phyloP scores from a whole-genome alignment of 202 grass and related monocot species.

The Bolboschoenoplectus hybrid region DNA sequence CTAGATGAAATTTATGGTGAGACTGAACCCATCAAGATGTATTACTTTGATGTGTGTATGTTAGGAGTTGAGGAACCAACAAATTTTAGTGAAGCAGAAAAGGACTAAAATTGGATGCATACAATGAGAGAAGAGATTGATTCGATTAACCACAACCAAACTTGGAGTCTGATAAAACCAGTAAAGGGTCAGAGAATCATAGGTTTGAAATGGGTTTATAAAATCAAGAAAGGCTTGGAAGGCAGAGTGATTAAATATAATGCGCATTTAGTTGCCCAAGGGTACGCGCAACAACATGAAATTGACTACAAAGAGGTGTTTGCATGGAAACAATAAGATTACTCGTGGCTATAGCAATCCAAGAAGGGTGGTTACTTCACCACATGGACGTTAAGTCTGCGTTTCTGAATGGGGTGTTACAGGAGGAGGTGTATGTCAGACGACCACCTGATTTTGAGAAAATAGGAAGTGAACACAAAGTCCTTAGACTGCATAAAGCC shows the following conservation, averaged over 20 bases:
- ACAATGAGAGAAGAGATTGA: not conserved
- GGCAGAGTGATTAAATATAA: not conserved
- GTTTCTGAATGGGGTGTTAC: too few relatives aligned
- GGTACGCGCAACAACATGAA: not conserved
- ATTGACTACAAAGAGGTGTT: constrained; percentile 4
- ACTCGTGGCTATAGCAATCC: too few relatives aligned
- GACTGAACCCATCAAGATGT: not conserved
- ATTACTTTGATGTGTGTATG: not conserved
- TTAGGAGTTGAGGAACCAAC: not conserved
- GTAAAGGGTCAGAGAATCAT: not conserved
- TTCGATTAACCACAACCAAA: not conserved
- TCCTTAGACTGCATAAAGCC: not conserved
- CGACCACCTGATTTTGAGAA: too few relatives aligned
- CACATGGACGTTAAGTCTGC: too few relatives aligned
- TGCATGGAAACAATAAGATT: not conserved
- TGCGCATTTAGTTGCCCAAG: not conserved
- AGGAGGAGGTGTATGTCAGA: too few relatives aligned
- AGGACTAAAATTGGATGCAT: not conserved
- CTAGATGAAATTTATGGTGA: not conserved
- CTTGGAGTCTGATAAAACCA: not conserved
- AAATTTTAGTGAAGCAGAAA: not conserved
- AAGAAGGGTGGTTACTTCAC: too few relatives aligned
- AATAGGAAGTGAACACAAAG: too few relatives aligned
- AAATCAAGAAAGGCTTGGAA: not conserved
- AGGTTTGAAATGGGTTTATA: constrained; percentile 15